Conservation (phyloP, 192 early-diverging fungal genomes). For the Entomortierella beljakovae region DNA sequence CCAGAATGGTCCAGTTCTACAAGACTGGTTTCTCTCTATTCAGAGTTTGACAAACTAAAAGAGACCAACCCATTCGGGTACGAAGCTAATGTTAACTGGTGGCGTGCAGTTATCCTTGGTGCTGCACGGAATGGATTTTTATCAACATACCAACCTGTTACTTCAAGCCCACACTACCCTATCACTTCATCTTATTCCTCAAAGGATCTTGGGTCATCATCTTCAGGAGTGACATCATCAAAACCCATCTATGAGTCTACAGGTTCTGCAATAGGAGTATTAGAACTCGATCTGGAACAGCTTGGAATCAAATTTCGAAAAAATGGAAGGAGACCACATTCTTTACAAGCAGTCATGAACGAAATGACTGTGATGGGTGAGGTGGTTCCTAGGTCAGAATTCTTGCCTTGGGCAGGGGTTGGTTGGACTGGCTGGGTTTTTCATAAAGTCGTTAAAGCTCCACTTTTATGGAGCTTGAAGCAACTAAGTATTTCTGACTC, state of each 20-base stretch:
- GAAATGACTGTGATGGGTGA: conserved; percentile 42
- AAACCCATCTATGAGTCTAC: conserved; percentile 31
- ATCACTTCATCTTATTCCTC: background rate
- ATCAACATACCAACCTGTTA: conserved; percentile 25
- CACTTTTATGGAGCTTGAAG: conserved; percentile 43
- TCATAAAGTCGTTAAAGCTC: conserved; percentile 48
- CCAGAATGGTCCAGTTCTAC: conserved; percentile 44
- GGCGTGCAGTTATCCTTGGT: conserved; percentile 53
- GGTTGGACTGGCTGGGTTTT: conserved; percentile 49
- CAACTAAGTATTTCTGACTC: conserved; percentile 42
- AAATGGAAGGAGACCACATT: conserved; percentile 23
- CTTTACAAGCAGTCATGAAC: conserved; percentile 27
- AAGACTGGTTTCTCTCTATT: conserved; percentile 55
- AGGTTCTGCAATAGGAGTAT: conserved; percentile 33
- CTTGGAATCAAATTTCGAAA: conserved; percentile 24
- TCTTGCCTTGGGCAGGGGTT: conserved; percentile 51
- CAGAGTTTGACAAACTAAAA: conserved; percentile 55
- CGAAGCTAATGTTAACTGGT: conserved; percentile 56
- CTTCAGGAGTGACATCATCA: background rate
- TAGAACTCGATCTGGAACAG: conserved; percentile 45
- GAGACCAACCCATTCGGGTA: conserved; percentile 57
- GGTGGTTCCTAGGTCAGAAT: conserved; percentile 31
- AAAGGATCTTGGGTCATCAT: background rate
- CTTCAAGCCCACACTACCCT: background rate
- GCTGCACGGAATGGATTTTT: conserved; percentile 43